Conservation (phyloP, 495 filamentous ascomycete species). For the Penicillium odoratum region DNA sequence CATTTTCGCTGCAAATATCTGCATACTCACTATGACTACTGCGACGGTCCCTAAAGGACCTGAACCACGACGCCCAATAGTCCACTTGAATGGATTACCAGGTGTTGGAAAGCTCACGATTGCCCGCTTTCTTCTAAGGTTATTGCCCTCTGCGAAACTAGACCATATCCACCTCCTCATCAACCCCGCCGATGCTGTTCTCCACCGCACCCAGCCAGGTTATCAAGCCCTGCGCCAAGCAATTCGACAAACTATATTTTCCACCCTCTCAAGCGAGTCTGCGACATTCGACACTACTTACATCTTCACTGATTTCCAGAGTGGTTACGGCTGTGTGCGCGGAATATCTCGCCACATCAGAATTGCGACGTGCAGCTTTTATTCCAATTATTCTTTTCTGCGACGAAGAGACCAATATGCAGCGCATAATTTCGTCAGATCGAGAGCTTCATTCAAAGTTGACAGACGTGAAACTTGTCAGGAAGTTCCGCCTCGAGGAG, state of each 20-base stretch:
- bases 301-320: neutral
- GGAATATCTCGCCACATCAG: neutral
- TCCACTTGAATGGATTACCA: neutral
- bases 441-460: neutral
- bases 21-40: too few species aligned
- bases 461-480: neutral
- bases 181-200: conserved; percentile 8
- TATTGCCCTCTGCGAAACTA: neutral
- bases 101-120: neutral
- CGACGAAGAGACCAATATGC: neutral
- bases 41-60: too few species aligned
- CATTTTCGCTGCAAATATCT: too few species aligned
- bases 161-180: conserved; percentile 7
- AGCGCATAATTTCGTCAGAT: neutral
- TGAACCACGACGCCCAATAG: neutral
- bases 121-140: neutral
- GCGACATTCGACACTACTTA: neutral
- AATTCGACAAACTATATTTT: neutral
- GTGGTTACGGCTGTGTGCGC: neutral
- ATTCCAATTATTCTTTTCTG: neutral
- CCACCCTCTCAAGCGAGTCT: neutral
- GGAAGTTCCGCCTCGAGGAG: neutral
- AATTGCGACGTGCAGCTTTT: neutral
- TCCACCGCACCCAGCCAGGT: conserved; percentile 6
- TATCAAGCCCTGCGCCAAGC: conserved; percentile 1